Evolutionary conservation across 2,329 filamentous ascomycete genomes (phyloP), one percentile per base, ranked within the genome.

Genomic region (Amesomyces nigricolor): DNA sequence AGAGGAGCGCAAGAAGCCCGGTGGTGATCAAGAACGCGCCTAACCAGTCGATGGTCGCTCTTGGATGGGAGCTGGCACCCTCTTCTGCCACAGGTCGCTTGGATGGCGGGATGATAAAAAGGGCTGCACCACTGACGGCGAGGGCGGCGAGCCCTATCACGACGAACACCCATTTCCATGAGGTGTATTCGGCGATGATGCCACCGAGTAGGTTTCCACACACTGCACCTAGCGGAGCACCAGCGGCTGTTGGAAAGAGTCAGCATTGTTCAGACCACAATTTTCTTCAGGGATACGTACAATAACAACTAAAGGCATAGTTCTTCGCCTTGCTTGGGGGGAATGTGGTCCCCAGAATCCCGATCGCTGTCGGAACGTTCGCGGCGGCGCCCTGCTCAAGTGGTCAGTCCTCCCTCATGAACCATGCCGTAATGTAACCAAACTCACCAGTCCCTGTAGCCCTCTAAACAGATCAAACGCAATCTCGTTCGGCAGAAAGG

Each of bases 311-410:
- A 61, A 89, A 88, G 1, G 85, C 84, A 65, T 87, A 86, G 62
- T 86, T 88, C 69, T 87, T 88, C 4, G 83, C 80, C 60, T 81
- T 83, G 0, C 85, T 83, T 0, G 84, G 83, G 1, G 80, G 79
- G 53, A 88, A 88, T 0, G 82, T 87, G 1, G 80, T 79, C 0
- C 84, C 85, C 2, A 89, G 68, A 39, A 88, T 88, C 0, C 86
- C 86, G 64, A 89, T 81, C 0, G 85, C 86, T 0, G 85, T 87
- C 0, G 86, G 85, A 0, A 88, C 82, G 64, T 86, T 88, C 14
- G 84, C 83, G 1, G 86, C 85, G 26, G 82, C 82, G 2, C 84
- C 85, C 70, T 80, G 30, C 8, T 4, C 11, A 17, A 22, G 30
- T 4, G 17, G 48, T 59, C 29, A 56, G 44, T 52, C 5, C 26